phyloP scores from a whole-genome alignment of 1,284 basidiomycete species.

The Cutaneotrichosporon dermatis region DNA sequence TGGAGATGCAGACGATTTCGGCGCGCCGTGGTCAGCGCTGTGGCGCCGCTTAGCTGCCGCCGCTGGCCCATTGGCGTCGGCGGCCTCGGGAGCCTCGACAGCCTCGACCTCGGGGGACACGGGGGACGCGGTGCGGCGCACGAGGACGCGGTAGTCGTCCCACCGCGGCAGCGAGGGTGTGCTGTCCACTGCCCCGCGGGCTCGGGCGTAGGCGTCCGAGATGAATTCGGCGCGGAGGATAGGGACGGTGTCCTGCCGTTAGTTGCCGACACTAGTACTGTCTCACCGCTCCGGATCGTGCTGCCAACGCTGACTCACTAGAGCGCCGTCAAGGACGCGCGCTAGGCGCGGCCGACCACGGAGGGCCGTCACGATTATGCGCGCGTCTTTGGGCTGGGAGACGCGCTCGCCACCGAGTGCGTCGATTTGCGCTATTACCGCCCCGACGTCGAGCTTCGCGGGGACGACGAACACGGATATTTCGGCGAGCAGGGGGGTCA shows the following conservation, averaged over 20 bases:
- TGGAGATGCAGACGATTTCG: too few species aligned
- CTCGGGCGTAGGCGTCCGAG: slow-evolving; percentile 25
- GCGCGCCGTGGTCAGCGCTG: too few species aligned
- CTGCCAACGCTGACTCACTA: slow-evolving; percentile 2
- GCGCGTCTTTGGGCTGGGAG: slow-evolving; percentile 18
- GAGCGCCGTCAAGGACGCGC: slow-evolving; percentile 21
- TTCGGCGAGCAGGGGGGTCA: slow-evolving; percentile 38
- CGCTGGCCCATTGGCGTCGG: too few species aligned
- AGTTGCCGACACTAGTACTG: neutral
- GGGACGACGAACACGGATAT: slow-evolving; percentile 41
- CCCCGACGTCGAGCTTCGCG: slow-evolving; percentile 36
- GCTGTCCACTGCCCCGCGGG: neutral
- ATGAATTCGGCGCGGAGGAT: slow-evolving; percentile 33
- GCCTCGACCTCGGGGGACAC: slow-evolving; percentile 3
- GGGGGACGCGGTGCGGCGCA: slow-evolving; percentile 1
- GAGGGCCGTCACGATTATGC: slow-evolving; percentile 37
- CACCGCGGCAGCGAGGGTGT: slow-evolving; percentile 17
- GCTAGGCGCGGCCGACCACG: slow-evolving; percentile 37
- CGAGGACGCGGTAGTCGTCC: slow-evolving; percentile 19
- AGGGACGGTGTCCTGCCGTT: slow-evolving; percentile 22
- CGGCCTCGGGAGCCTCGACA: too few species aligned
- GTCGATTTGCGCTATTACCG: slow-evolving; percentile 27
- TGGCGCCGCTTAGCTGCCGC: too few species aligned
- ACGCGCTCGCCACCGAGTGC: slow-evolving; percentile 41
- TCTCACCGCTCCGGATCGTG: neutral